These are phyloP conservation scores for Mycena rosella DNA, from an alignment of 768 basidiomycete species.

Conservation along the genomic window DNA sequence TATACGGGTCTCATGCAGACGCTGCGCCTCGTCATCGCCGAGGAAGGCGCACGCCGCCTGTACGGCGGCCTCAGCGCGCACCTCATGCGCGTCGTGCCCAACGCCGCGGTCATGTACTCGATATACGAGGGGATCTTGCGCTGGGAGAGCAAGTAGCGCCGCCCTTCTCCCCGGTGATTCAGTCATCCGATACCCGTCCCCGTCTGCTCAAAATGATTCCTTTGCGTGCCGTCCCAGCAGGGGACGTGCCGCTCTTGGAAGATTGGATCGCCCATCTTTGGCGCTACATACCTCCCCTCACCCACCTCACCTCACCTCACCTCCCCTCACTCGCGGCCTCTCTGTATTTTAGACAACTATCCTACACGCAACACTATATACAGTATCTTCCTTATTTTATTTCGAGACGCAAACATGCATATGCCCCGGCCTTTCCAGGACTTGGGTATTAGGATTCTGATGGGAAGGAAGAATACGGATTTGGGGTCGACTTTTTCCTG, in stretches of 20 bases:
- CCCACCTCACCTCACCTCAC: slow-evolving; percentile 16
- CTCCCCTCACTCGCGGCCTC: not conserved
- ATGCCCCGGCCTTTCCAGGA: no score
- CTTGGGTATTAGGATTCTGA: no score
- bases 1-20: slow-evolving; percentile 92
- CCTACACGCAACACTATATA: slow-evolving; percentile 19
- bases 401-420: not conserved
- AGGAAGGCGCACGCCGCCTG: slow-evolving; percentile 88
- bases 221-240: not conserved
- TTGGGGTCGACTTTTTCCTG: no score
- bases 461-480: no score
- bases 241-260: not conserved
- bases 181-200: not conserved
- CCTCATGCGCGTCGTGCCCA: slow-evolving; percentile 96
- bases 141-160: slow-evolving; percentile 54
- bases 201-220: slow-evolving; percentile 2
- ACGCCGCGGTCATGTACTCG: slow-evolving; percentile 96
- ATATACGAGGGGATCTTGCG: slow-evolving; percentile 90
- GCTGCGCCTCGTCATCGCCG: slow-evolving; percentile 83
- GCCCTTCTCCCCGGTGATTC: not conserved
- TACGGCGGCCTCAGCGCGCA: slow-evolving; percentile 96
- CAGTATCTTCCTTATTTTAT: no score
- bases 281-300: no score
- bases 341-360: slow-evolving; percentile 29
- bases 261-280: no score